A percentile compares a stretch with the other conserved stretches of the same genome.
Conservation (phyloP, 2,329 filamentous ascomycete genomes). For the Thyridium curvatum region DNA sequence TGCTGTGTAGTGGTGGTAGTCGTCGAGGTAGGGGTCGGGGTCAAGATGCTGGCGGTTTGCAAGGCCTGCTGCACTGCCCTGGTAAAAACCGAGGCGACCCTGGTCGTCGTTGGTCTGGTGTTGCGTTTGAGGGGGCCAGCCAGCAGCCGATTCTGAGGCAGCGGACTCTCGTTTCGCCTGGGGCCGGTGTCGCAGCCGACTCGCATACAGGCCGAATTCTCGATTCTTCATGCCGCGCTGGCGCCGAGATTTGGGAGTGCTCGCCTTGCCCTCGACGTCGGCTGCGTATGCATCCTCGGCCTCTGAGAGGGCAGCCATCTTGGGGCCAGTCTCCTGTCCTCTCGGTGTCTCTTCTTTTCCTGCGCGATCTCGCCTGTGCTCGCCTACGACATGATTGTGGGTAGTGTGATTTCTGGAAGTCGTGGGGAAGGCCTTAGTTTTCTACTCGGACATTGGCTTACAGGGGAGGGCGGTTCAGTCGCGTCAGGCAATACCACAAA, state of each 20-base stretch:
- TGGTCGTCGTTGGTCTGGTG: constrained; percentile 4
- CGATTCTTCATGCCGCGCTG: constrained; percentile 14
- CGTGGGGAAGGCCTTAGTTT: too few relatives aligned
- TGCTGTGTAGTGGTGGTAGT: constrained; percentile 7
- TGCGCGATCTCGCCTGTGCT: too few relatives aligned
- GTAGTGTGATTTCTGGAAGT: too few relatives aligned
- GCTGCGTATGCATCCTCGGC: constrained; percentile 15
- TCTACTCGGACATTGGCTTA: too few relatives aligned
- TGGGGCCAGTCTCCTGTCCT: background rate
- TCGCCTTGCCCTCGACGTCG: constrained; percentile 9
- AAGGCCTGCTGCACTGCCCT: background rate
- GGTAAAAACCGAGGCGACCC: constrained; percentile 1
- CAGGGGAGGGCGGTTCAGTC: too few relatives aligned
- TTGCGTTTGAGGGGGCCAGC: constrained; percentile 1
- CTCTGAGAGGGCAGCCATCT: constrained; percentile 10
- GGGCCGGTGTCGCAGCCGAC: constrained; percentile 17
- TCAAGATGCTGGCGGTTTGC: too few relatives aligned
- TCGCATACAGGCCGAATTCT: constrained; percentile 15
- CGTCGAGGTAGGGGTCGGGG: background rate
- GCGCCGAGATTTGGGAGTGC: constrained; percentile 7
- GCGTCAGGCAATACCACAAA: too few relatives aligned
- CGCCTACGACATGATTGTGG: too few relatives aligned
- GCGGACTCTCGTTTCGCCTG: constrained; percentile 20
- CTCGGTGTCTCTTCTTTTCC: too few relatives aligned
- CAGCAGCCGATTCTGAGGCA: constrained; percentile 11